These are phyloP conservation scores for Vitis rupestris DNA, from an alignment of 164 flowering plant species.

Conservation along the genomic window DNA sequence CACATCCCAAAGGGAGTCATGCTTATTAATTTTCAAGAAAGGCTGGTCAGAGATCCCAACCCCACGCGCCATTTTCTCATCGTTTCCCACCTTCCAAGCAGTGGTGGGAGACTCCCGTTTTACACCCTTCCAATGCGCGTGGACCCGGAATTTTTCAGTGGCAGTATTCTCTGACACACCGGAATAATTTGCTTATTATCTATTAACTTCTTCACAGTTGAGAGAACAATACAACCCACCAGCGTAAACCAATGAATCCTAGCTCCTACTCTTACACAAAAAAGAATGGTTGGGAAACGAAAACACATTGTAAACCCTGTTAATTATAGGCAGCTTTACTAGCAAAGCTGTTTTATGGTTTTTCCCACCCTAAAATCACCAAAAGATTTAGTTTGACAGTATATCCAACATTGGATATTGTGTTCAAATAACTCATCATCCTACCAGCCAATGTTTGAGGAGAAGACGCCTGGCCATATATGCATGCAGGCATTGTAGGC, in stretches of 20 bases:
- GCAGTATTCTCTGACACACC: not conserved
- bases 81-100: too few species aligned
- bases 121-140: too few species aligned
- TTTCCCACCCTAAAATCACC: slow-evolving; percentile 5
- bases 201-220: too few species aligned
- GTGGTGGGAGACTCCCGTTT: too few species aligned
- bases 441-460: too few species aligned
- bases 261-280: slow-evolving; percentile 1
- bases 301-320: not conserved
- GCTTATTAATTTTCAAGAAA: slow-evolving; percentile 5
- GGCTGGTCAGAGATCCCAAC: not conserved
- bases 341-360: slow-evolving; percentile 16
- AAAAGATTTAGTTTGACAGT: slow-evolving; percentile 15
- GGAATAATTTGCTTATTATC: slow-evolving; percentile 4
- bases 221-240: too few species aligned
- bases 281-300: not conserved
- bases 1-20: slow-evolving; percentile 16
- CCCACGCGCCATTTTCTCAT: too few species aligned
- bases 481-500: too few species aligned
- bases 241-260: too few species aligned
- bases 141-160: too few species aligned
- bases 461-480: too few species aligned
- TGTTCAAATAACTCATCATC: slow-evolving; percentile 1
- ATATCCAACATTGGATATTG: slow-evolving; percentile 9
- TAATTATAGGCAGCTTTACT: not conserved